Base-by-base conservation (phyloP, 345 rosid genomes). In the Murraya koenigii region DNA sequence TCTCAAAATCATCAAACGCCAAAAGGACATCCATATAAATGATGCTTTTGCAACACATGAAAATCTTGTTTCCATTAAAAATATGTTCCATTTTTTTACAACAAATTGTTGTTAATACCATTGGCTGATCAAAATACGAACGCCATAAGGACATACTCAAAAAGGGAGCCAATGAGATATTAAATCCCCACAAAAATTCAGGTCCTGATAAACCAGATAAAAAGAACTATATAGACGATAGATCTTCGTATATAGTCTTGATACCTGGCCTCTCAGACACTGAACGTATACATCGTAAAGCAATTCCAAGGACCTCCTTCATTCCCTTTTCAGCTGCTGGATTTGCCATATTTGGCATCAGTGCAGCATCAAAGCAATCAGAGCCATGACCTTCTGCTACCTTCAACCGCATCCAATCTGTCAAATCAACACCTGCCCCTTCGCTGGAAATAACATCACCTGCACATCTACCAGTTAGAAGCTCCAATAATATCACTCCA, bases 251-350 rank as follows among this genome's bases (percentile, higher is more conserved):
- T 71, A 94, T 90, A 68, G 95, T 87, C 90, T 96, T 96, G 83
- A 94, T 96, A 73, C 99, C 99, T 26, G 97, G 94, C 80, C 99
- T 91, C 85, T 94, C 97, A 7, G 98, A 92, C 41, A 94, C 90
- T 0, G 97, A 88, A 75, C 97, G 84, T 82, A 92, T 85, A 74
- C 98, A 94, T 77, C 94, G 77, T 72, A 90, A 77, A n/a, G 97
- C 98, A 64, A 96, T 85, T 76, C 92, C 97, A 33, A 91, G 97
- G 76, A 92, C 97, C 85, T 92, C 98, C 88, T 91, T 94, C 87
- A 85, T 89, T 81, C 97, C 99, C 87, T 90, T 94, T 63, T 94
- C 98, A 15, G 87, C 86, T 9, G 79, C 86, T 0, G 95, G 90
- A 76, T 77, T 89, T 72, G 75, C 87, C 81, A 84, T 85, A 52